Percentiles rank a stretch among this genome's conserved stretches.
Conservation (phyloP, 2,329 filamentous ascomycete genomes). For the Dactylellina leptospora region DNA sequence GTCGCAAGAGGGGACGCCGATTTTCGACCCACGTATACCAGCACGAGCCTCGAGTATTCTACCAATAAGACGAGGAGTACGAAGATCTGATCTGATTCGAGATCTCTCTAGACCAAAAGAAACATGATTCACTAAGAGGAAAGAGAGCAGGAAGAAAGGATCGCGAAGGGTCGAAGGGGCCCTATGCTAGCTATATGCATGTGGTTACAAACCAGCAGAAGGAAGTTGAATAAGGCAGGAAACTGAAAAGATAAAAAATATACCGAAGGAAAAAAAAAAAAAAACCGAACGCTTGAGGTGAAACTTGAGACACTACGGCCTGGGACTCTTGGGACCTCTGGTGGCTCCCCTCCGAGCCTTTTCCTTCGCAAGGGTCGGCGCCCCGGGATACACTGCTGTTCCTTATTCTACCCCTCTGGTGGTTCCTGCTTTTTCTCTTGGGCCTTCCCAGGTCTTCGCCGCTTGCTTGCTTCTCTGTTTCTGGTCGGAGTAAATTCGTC, state of each 20-base stretch:
- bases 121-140: constrained; percentile 18
- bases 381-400: constrained; percentile 7
- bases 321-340: neutral
- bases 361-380: constrained; percentile 13
- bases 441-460: constrained; percentile 1
- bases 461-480: constrained; percentile 9
- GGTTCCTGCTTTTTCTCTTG: neutral
- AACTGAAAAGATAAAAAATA: constrained; percentile 13
- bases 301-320: constrained; percentile 12
- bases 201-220: constrained; percentile 27
- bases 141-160: constrained; percentile 25
- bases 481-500: constrained; percentile 32
- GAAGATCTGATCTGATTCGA: constrained; percentile 8
- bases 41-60: no score
- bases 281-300: constrained; percentile 27
- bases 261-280: constrained; percentile 6
- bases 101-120: constrained; percentile 22
- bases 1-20: no score
- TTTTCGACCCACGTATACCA: no score
- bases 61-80: constrained; percentile 25
- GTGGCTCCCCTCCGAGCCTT: constrained; percentile 4
- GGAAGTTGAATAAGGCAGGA: constrained; percentile 30
- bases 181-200: constrained; percentile 33
- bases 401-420: neutral
- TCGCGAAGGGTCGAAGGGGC: constrained; percentile 26